Percentiles rank a stretch among this genome's conserved stretches.
Evolutionary conservation across 768 basidiomycete genomes (phyloP).

Genomic region (Tephrocybe sp.): DNA sequence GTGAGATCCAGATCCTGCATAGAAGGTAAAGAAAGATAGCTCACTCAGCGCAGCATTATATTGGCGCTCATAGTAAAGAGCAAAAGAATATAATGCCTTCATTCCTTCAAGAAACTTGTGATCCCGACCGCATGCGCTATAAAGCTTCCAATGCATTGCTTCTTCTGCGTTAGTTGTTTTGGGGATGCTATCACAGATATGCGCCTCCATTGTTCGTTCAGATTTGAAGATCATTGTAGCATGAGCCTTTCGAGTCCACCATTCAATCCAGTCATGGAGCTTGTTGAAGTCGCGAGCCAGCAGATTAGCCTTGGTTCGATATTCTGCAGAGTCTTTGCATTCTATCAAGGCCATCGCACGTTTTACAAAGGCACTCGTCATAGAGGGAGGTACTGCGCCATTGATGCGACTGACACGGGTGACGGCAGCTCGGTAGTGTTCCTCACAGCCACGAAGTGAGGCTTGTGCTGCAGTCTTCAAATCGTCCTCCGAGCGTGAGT

Average conservation of each 20-base stretch:
- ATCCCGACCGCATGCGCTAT: constrained; percentile 22
- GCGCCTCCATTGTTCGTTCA: constrained; percentile 24
- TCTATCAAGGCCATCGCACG: neutral
- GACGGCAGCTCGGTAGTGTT: constrained; percentile 27
- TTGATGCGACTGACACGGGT: constrained; percentile 24
- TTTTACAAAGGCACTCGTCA: neutral
- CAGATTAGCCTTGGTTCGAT: neutral
- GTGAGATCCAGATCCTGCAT: neutral
- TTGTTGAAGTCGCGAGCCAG: constrained; percentile 22
- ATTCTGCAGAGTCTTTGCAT: neutral
- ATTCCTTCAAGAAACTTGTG: constrained; percentile 7
- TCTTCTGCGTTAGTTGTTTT: constrained; percentile 35
- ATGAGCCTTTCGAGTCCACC: constrained; percentile 28
- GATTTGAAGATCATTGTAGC: constrained; percentile 29
- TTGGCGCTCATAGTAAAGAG: constrained; percentile 18
- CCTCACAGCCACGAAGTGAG: constrained; percentile 24
- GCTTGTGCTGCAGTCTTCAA: constrained; percentile 19
- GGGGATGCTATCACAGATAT: constrained; percentile 30
- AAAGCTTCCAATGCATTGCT: constrained; percentile 32
- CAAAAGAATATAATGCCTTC: constrained; percentile 8
- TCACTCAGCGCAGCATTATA: constrained; percentile 7
- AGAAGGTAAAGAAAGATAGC: neutral
- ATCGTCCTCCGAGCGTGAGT: constrained; percentile 16
- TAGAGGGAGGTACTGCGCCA: constrained; percentile 19
- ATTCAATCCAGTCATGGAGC: constrained; percentile 26